Conservation (phyloP, 169 alveolate species). For the Babesia caballi region DNA sequence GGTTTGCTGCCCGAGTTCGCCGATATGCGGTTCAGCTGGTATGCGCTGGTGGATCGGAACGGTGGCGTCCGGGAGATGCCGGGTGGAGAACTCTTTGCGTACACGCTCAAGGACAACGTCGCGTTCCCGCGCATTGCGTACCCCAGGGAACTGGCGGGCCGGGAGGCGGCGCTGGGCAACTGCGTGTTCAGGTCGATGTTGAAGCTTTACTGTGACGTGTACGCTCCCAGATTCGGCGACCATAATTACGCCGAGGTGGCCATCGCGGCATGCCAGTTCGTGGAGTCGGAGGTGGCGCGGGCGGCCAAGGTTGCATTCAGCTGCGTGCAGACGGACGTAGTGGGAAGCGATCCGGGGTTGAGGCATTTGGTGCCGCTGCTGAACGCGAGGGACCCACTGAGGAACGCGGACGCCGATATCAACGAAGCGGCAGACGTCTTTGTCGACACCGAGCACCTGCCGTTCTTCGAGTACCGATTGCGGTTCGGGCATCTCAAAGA, state of each 20-base stretch:
- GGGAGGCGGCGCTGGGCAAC: conserved; percentile 42
- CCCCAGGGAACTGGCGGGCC: conserved; percentile 27
- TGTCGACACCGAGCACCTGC: neutral
- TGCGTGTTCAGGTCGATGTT: conserved; percentile 57
- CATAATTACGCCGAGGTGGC: conserved; percentile 26
- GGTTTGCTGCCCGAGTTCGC: conserved; percentile 40
- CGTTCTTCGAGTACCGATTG: neutral
- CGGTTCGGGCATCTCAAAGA: neutral
- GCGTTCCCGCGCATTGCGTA: conserved; percentile 47
- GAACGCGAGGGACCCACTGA: neutral
- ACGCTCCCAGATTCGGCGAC: conserved; percentile 7
- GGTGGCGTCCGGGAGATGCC: neutral
- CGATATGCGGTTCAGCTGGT: conserved; percentile 44
- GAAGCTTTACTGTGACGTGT: conserved; percentile 54
- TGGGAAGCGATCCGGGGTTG: neutral
- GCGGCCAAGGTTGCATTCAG: conserved; percentile 29
- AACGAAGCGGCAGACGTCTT: neutral
- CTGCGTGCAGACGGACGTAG: conserved; percentile 19
- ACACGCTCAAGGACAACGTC: neutral
- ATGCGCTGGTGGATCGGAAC: neutral
- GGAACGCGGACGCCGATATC: conserved; percentile 1
- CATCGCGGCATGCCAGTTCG: conserved; percentile 29
- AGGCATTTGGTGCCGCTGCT: neutral
- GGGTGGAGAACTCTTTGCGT: conserved; percentile 20
- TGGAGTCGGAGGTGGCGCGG: conserved; percentile 34